Base-by-base conservation (phyloP, 2,329 filamentous ascomycete genomes). In the Rhynchosporium secalis region DNA sequence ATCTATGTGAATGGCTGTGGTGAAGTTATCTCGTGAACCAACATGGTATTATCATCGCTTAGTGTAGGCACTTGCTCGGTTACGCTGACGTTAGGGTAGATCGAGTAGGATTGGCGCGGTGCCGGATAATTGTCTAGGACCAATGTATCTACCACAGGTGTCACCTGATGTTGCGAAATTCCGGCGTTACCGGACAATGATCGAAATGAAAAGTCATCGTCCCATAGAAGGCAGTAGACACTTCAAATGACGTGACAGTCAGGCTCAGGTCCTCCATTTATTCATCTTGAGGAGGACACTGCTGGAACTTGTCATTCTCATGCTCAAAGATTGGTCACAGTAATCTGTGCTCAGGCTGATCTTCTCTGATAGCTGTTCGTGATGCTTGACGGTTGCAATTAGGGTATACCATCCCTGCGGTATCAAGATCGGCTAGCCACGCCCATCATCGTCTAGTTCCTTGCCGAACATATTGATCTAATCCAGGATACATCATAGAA, bases 401-500 rank as follows among this genome's bases (percentile, higher is more conserved):
- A 9, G 4, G 2, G 2, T 41, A 54, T 7, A 54, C 36, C 36
- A 54, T 54, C 15, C 51, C 51, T 13, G n/a, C 36, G 3, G 51
- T 20, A 40, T 54, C 59, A 28, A 64, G 5, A 54, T 64, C 58
- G 38, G 46, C 56, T n/a, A 66, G 46, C 65, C 65, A 66, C 4
- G 65, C 65, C 65, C 65, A 29, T 66, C 62, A 31, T 63, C 60
- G 2, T 62, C 60, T 12, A 60, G 51, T 31, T 61, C 56, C 28
- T 51, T 31, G 3, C 28, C 36, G 12, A 61, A 59, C 38, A 54
- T 55, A 47, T 47, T 65, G 10, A 48, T 56, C 65, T 62, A 66
- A 45, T 65, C 62, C 31, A 20, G 64, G 60, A 47, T 66, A 60
- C 33, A 66, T 66, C 4, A 40, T 62, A 6, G 65, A 45, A 10